phyloP scores from a whole-genome alignment of 495 filamentous ascomycete genomes.

The Hypoxylon crocopeplum region DNA sequence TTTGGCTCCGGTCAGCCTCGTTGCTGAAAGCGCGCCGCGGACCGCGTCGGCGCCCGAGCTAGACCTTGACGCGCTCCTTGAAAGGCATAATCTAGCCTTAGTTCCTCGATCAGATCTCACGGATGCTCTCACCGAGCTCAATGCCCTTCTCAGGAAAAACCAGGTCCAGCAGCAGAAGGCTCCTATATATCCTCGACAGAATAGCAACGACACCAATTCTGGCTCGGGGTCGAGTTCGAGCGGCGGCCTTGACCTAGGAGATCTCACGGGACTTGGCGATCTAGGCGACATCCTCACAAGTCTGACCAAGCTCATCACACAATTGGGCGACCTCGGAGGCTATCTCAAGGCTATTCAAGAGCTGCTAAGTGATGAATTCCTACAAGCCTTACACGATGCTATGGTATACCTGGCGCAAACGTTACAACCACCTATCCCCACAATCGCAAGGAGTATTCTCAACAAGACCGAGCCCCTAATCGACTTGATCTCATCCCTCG shows the following conservation, averaged over 20 bases:
- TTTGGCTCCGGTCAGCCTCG: conserved; percentile 35
- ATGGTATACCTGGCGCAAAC: conserved; percentile 43
- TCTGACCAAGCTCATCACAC: conserved; percentile 32
- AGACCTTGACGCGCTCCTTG: conserved; percentile 39
- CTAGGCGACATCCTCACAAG: conserved; percentile 34
- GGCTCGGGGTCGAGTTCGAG: conserved; percentile 5
- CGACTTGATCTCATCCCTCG: conserved; percentile 38
- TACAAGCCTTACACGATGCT: conserved; percentile 42
- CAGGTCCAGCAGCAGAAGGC: conserved; percentile 35
- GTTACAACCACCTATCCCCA: conserved; percentile 42
- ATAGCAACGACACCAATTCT: conserved; percentile 25
- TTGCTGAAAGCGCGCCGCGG: conserved; percentile 27
- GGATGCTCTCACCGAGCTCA: conserved; percentile 47
- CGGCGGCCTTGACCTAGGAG: conserved; percentile 31
- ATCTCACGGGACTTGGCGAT: conserved; percentile 38
- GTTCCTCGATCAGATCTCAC: conserved; percentile 47
- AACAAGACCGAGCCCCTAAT: conserved; percentile 40
- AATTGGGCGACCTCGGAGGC: conserved; percentile 31
- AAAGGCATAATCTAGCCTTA: conserved; percentile 45
- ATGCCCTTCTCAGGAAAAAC: conserved; percentile 41
- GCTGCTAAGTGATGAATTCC: conserved; percentile 42
- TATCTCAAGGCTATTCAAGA: conserved; percentile 34
- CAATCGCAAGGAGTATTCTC: conserved; percentile 35
- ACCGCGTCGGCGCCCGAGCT: conserved; percentile 35
- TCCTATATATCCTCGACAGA: conserved; percentile 37